Evolutionary conservation across 2,329 filamentous ascomycete species (phyloP), one percentile per base, ranked within the genome.

Genomic region (Pseudocercospora eumusae): DNA sequence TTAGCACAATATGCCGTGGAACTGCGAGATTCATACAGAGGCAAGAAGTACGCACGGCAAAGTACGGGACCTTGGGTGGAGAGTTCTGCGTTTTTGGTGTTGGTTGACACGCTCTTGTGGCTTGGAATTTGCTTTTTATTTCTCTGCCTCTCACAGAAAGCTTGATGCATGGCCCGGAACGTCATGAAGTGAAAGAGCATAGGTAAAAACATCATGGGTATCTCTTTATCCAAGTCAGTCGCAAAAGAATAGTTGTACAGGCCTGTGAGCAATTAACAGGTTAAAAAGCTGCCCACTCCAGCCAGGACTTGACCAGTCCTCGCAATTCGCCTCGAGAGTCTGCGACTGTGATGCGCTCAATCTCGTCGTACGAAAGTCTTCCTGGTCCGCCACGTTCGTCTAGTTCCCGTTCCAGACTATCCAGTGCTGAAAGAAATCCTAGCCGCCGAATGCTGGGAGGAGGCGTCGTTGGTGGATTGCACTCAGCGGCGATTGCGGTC

Each of bases 271-370:
- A n/a, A 15, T n/a, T 27, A 15, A 45, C 20, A 20, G 2, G 21
- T 28, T 27, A 86, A 73, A 87, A 85, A 74, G 82, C 81, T 70
- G 84, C 84, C 82, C 86, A 82, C 66, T 97, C 93, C 75, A 97
- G 91, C 93, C 93, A 98, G 70, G 86, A 91, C 63, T 91, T 91
- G 52, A 97, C 81, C 75, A 96, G 93, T 68, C 91, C 90, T 64
- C 93, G 81, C 57, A 88, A 78, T 23, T 86, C 85, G 67, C 88
- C 84, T 65, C 60, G 64, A 50, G 87, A 83, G n/a, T 82, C 81
- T 68, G 86, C 85, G 79, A 64, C 60, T 4, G 95, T 91, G 55
- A 88, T 87, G 42, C 80, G 79, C 70, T 91, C 87, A 76, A 98
- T 96, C 75, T 98, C 95, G 0, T 84, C 82, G 67, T 88, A 93